Evolutionary conservation across 257 asterid genomes (phyloP).

Genomic region (Jasminum sambac): DNA sequence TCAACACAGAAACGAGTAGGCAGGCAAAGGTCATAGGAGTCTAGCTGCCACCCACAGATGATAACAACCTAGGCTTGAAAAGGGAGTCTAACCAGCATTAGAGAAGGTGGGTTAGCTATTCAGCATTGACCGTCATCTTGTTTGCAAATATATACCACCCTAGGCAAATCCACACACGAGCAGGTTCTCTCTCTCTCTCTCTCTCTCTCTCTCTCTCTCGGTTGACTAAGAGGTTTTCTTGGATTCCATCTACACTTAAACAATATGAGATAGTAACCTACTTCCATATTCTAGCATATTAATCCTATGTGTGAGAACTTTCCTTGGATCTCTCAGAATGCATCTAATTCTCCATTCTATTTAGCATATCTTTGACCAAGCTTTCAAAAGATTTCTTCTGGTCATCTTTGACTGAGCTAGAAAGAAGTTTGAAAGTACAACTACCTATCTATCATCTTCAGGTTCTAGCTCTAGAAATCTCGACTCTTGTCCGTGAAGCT

Average conservation of each 20-base stretch:
- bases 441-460: not conserved
- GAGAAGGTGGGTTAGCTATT: not conserved
- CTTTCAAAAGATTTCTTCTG: not conserved
- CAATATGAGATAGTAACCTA: not conserved
- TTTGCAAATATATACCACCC: not conserved
- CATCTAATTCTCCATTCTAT: not conserved
- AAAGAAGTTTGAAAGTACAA: not conserved
- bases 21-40: not conserved
- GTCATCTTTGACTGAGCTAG: not conserved
- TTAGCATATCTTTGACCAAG: not conserved
- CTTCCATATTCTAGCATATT: not conserved
- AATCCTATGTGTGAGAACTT: not conserved
- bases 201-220: too few relatives aligned
- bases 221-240: not conserved
- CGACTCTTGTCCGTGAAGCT: not conserved
- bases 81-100: not conserved
- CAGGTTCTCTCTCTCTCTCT: too few relatives aligned
- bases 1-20: not conserved
- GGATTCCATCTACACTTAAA: not conserved
- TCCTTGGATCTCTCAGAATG: not conserved
- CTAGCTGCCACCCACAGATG: not conserved
- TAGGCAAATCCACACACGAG: not conserved
- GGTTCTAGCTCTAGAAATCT: not conserved
- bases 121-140: not conserved
- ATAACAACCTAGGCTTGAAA: not conserved